Base-by-base conservation (phyloP, 108 stramenopile genomes). In the Cylindrotheca closterium region DNA sequence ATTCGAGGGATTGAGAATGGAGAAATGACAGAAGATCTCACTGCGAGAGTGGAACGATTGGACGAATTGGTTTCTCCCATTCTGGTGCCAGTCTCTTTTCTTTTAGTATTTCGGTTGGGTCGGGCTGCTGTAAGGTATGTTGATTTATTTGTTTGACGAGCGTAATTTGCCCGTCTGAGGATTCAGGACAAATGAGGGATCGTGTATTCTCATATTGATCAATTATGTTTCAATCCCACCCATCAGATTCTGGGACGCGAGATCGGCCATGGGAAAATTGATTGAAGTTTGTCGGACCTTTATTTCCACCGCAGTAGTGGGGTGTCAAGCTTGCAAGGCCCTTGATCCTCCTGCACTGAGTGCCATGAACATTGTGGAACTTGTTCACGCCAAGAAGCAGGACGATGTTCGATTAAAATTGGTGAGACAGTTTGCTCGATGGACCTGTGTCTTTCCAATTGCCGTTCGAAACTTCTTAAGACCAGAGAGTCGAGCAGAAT, bases 81-180 rank as follows among this genome's bases (percentile, higher is more conserved):
- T 42, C 15, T 42, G 15, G 37, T 42, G 37, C 37, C 37, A 42
- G 37, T 42, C 10, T 42, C 37, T 10, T 79, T 79, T 56, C 52
- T 79, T 49, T 34, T 79, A 18, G 78, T 79, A 17, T 79, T 79
- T 73, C 78, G 78, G 10, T 49, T 79, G 23, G 51, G 58, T 54
- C 28, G 78, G 55, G 78, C 71, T 19, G 71, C 72, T 3, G 67
- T 48, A 5, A 46, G 77, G 49, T 78, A 58, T 46, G n/a, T n/a
- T n/a, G n/a, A n/a, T n/a, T n/a, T n/a, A n/a, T n/a, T n/a, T n/a
- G n/a, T n/a, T n/a, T n/a, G n/a, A n/a, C n/a, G n/a, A n/a, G n/a
- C n/a, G n/a, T n/a, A n/a, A n/a, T n/a, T n/a, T n/a, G n/a, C n/a
- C n/a, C n/a, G n/a, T n/a, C n/a, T n/a, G n/a, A n/a, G n/a, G n/a